phyloP scores from a whole-genome alignment of 2,329 filamentous ascomycete genomes.

The Pseudogymnoascus sp. region DNA sequence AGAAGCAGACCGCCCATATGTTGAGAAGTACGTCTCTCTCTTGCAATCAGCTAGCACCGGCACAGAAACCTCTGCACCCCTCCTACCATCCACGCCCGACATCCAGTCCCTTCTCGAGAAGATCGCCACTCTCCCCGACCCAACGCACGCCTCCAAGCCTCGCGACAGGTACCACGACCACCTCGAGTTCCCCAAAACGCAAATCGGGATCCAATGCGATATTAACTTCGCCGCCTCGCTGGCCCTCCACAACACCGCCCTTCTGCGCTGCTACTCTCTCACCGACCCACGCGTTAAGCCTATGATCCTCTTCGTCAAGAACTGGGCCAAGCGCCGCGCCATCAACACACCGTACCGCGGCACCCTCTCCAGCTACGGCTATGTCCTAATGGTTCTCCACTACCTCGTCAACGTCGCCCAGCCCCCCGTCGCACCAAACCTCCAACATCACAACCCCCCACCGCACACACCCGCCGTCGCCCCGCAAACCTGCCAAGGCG shows the following conservation, averaged over 20 bases:
- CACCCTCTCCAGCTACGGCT: slow-evolving; percentile 82
- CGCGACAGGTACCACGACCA: slow-evolving; percentile 47
- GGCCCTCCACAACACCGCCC: slow-evolving; percentile 72
- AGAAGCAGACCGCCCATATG: slow-evolving; percentile 27
- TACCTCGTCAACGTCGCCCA: slow-evolving; percentile 75
- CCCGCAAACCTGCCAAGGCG: slow-evolving; percentile 48
- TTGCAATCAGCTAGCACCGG: slow-evolving; percentile 31
- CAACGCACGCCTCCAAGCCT: slow-evolving; percentile 40
- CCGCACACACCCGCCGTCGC: slow-evolving; percentile 35
- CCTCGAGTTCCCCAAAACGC: slow-evolving; percentile 69
- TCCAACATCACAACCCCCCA: slow-evolving; percentile 51
- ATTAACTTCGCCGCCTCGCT: slow-evolving; percentile 86
- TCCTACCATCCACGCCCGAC: neutral
- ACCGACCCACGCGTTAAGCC: slow-evolving; percentile 70
- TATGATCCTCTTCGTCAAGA: slow-evolving; percentile 79
- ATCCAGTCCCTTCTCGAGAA: slow-evolving; percentile 29
- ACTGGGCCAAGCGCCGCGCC: slow-evolving; percentile 77
- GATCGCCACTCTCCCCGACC: slow-evolving; percentile 32
- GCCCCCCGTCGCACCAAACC: slow-evolving; percentile 77
- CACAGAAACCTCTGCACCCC: neutral
- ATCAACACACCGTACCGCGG: slow-evolving; percentile 85
- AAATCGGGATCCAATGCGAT: slow-evolving; percentile 78
- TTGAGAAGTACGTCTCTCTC: slow-evolving; percentile 43
- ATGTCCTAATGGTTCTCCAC: slow-evolving; percentile 85
- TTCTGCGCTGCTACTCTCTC: slow-evolving; percentile 75